Conservation (phyloP, 176 grass and related monocot genomes). For the Oryza officinalis region DNA sequence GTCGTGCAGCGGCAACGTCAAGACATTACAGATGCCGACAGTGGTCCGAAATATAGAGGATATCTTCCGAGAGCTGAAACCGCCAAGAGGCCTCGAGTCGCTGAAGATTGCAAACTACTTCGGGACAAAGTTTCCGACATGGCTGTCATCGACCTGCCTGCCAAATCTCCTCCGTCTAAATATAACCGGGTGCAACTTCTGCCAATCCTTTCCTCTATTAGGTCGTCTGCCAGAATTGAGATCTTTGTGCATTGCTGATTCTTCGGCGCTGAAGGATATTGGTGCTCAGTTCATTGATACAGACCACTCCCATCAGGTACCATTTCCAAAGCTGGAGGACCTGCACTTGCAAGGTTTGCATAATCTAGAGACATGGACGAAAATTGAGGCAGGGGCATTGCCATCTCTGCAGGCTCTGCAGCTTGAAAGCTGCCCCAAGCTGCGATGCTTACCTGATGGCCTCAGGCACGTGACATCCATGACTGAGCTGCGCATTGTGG, state of each 20-base stretch:
- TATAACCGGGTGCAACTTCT: slow-evolving; percentile 52
- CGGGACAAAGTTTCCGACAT: slow-evolving; percentile 60
- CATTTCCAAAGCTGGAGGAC: slow-evolving; percentile 69
- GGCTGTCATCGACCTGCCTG: slow-evolving; percentile 54
- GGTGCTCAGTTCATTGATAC: slow-evolving; percentile 49
- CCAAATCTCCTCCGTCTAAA: slow-evolving; percentile 58
- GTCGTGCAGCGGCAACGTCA: slow-evolving; percentile 37
- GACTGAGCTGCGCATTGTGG: slow-evolving; percentile 53
- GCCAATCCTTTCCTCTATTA: slow-evolving; percentile 54
- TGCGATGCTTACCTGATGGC: slow-evolving; percentile 55
- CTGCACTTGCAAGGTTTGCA: slow-evolving; percentile 58
- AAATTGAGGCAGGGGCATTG: slow-evolving; percentile 42
- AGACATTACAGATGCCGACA: slow-evolving; percentile 30
- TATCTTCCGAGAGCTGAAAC: slow-evolving; percentile 57
- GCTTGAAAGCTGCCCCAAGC: slow-evolving; percentile 64
- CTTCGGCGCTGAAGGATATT: slow-evolving; percentile 40
- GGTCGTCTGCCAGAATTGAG: slow-evolving; percentile 60
- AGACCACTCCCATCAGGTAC: slow-evolving; percentile 41
- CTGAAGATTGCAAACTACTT: slow-evolving; percentile 65
- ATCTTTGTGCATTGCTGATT: slow-evolving; percentile 58
- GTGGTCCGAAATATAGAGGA: slow-evolving; percentile 46
- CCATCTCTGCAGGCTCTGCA: slow-evolving; percentile 66
- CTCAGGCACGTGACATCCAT: slow-evolving; percentile 47
- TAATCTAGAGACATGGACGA: slow-evolving; percentile 59
- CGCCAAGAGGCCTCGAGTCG: slow-evolving; percentile 55